Conservation (phyloP, 2,329 filamentous ascomycete genomes). For the Balansia obtecta region DNA sequence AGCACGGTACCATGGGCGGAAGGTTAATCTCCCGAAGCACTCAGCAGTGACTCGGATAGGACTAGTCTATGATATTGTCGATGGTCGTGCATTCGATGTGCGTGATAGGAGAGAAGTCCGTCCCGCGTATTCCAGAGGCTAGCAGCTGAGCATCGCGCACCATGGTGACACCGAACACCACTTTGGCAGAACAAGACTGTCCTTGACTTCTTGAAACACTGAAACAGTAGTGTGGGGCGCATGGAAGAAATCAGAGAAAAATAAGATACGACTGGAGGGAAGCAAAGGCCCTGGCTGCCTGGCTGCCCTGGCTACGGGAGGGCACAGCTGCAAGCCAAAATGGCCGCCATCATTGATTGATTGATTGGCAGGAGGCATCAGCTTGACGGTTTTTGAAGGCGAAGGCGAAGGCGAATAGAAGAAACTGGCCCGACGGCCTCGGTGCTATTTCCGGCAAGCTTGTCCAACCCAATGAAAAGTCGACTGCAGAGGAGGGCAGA, state of each 20-base stretch:
- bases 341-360: no score
- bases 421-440: neutral
- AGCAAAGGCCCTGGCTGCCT: no score
- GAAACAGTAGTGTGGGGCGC: constrained; percentile 1
- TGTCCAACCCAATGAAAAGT: constrained; percentile 6
- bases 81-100: constrained; percentile 1
- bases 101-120: constrained; percentile 4
- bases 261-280: no score
- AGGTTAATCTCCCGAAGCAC: neutral
- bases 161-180: neutral
- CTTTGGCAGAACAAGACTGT: constrained; percentile 19
- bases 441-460: neutral
- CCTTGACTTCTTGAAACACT: constrained; percentile 7
- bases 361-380: constrained; percentile 1
- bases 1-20: no score
- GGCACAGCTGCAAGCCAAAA: no score
- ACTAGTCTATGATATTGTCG: constrained; percentile 11
- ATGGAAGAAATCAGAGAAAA: constrained; percentile 4
- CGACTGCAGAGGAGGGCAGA: constrained; percentile 1
- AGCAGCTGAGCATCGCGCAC: neutral
- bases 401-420: neutral
- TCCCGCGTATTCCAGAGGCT: neutral
- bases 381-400: neutral
- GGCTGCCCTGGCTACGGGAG: no score
- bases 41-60: neutral